phyloP scores from a whole-genome alignment of 805 yeast species.

The Wickerhamiella sergipiensis region DNA sequence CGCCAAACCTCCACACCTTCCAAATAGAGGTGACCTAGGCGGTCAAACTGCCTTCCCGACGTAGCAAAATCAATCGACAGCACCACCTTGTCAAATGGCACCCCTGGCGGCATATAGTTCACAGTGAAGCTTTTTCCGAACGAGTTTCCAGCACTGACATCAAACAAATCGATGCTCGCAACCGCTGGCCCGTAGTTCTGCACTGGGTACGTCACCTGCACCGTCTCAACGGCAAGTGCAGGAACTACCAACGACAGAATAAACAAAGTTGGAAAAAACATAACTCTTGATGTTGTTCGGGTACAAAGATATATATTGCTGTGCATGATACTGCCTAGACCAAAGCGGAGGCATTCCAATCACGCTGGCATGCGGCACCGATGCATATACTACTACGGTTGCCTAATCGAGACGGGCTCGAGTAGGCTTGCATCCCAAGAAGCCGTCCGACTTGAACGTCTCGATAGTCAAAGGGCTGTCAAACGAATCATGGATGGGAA shows the following conservation, averaged over 20 bases:
- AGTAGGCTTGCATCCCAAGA: background rate
- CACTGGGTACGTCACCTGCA: constrained; percentile 3
- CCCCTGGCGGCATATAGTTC: constrained; percentile 22
- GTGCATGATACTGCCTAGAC: background rate
- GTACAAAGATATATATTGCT: background rate
- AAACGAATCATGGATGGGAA: background rate
- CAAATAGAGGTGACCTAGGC: constrained; percentile 32
- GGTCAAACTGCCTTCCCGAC: constrained; percentile 27
- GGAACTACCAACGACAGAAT: background rate
- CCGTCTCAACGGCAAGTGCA: background rate
- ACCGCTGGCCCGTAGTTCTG: constrained; percentile 10
- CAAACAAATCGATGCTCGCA: constrained; percentile 9
- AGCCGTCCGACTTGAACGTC: background rate
- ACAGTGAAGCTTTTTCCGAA: constrained; percentile 21
- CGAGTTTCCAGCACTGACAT: constrained; percentile 20
- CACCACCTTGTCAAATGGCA: constrained; percentile 23
- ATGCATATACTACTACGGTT: background rate
- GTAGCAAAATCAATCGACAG: constrained; percentile 21
- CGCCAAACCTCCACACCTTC: constrained; percentile 57
- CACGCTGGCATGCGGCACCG: background rate
- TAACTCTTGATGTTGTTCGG: background rate
- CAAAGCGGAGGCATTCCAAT: background rate
- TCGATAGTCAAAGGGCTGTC: background rate
- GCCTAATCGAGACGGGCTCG: background rate
- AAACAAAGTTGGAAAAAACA: background rate